Evolutionary conservation across 2,329 filamentous ascomycete genomes (phyloP), one percentile per base, ranked within the genome.

Genomic region (Colletotrichum sp.): DNA sequence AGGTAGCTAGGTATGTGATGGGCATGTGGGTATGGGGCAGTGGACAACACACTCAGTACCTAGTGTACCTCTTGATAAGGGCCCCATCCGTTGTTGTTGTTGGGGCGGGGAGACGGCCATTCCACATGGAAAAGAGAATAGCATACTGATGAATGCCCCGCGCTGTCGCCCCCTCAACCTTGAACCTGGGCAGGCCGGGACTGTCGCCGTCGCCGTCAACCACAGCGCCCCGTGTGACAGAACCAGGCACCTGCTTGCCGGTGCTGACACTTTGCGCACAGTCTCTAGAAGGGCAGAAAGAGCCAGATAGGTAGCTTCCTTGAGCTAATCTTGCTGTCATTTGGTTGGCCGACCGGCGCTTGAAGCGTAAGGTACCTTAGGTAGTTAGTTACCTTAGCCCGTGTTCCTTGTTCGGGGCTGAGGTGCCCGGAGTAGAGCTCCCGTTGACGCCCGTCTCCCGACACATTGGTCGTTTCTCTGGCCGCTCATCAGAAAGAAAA

Each of bases 101-200:
- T 10, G 26, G 12, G 28, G 44, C n/a, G 44, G 44, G n/a, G 44
- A 22, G 30, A 62, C 26, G 59, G 30, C 57, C 68, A 75, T 75
- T 72, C 72, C 73, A 68, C 39, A 75, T 75, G 73, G 69, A 63
- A 75, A 75, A 68, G n/a, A 48, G 52, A 75, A 73, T 75, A 34
- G 73, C 74, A 73, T 76, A 65, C 26, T 64, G 22, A 60, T 59
- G 39, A 69, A 69, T 76, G 74, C 74, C 74, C 74, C 74, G 74
- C 74, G 70, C 62, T 44, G 57, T 72, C 69, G 48, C 65, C 71
- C 73, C 74, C 74, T 69, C 59, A 73, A 75, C 74, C 73, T 73
- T 64, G 72, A 52, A 52, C 44, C 44, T 52, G 44, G 44, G 66
- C 44, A 52, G n/a, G 44, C 10, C 44, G n/a, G 44, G 44, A n/a